Base-by-base conservation (phyloP, 495 filamentous ascomycete genomes). In the Hypoxylon cercidicola region DNA sequence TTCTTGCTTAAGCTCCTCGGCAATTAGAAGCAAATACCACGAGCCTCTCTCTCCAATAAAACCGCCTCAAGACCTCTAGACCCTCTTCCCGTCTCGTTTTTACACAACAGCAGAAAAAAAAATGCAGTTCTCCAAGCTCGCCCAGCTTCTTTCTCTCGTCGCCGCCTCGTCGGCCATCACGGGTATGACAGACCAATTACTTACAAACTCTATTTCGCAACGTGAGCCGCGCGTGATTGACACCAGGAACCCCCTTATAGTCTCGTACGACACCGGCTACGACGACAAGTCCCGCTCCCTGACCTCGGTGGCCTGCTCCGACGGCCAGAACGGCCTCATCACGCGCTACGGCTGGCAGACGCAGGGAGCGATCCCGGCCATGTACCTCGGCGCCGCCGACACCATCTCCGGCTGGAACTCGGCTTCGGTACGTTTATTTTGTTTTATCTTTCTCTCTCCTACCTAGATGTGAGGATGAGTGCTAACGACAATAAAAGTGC, bases 331-430 rank as follows among this genome's bases (percentile, higher is more conserved):
- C 75, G 86, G 87, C 32, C 78, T 89, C 55, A 83, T 80, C 52
- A 83, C 79, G 48, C 77, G 79, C 57, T 82, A 81, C 64, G 79
- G 74, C 69, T 77, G 81, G 66, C 53, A 75, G 32, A 78, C 75
- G 1, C 81, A 82, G 73, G 72, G 75, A 51, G 71, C 78, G 10
- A 61, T 91, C 52, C 82, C 82, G 0, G 56, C 87, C 78, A 82
- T 84, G 1, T 74, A 79, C 67, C 85, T 93, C 59, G 90, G 87
- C n/a, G 90, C 86, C 51, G 77, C 82, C 1, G 77, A 80, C 30
- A 85, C 84, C 21, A 79, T 93, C 18, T 64, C 72, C 2, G 85
- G 82, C 34, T 90, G 84, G 86, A 88, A 82, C 73, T 81, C 78
- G 11, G 52, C 78, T 5, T 72, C 65, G 49, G 69, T 69, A 62